Base-by-base conservation (phyloP, 179 eudicot genomes). In the Amaranthus tricolor region DNA sequence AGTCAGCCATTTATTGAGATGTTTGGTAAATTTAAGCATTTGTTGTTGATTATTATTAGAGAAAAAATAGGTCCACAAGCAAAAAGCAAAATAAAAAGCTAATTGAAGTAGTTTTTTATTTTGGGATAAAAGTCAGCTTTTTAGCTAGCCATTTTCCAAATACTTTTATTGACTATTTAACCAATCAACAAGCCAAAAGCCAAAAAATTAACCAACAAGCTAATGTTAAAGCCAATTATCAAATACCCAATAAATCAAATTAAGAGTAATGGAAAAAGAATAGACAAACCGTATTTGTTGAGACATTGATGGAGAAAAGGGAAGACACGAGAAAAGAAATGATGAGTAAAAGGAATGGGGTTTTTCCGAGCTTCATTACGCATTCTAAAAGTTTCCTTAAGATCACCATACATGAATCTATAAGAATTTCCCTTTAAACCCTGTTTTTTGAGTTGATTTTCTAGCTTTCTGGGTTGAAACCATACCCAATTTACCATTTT, bases 391-490 rank as follows among this genome's bases (percentile, higher is more conserved):
- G 11, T 17, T 19, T 82, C 79, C 52, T 72, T 82, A 9, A 31
- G 0, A n/a, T 82, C 85, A 21, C 85, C 82, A 51, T 15, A 56
- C 9, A 75, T 57, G 0, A 72, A 19, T 51, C 44, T 71, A 67
- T 82, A 82, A 0, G 85, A 40, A n/a, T 52, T 71, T 9, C 82
- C 82, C 10, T 9, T 67, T 5, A 82, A 47, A 17, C 82, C 84
- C 45, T 82, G 79, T 55, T 78, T 57, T 61, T 74, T 75, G 9
- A 82, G 71, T 5, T 15, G 48, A 58, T 54, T 82, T 49, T 82
- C 85, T 7, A 75, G 5, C 54, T 47, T 78, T 64, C 24, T 75
- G 15, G 85, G 85, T 24, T 20, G 55, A 15, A 78, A 61, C 82
- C 79, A 82, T 5, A 74, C 31, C 82, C 82, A 78, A 54, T 75